These are phyloP conservation scores for Ceratobasidium sp. DNA, from an alignment of 1,284 basidiomycete genomes.

Conservation along the genomic window DNA sequence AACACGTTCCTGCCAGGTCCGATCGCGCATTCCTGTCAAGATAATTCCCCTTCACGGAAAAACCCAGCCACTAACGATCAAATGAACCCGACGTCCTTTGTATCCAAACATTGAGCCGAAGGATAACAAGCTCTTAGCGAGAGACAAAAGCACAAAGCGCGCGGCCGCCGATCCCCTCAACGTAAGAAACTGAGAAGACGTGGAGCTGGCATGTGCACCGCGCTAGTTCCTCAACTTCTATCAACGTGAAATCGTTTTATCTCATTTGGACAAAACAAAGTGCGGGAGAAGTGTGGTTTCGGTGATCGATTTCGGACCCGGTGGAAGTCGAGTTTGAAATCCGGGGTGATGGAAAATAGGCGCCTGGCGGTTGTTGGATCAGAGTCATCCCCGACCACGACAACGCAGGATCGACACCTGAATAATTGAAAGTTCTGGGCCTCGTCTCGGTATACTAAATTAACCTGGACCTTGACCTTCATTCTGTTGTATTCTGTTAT, in stretches of 20 bases:
- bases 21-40: neutral
- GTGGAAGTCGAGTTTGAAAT: neutral
- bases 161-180: neutral
- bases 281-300: neutral
- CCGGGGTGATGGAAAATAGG: neutral
- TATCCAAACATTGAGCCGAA: neutral
- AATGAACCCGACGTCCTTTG: constrained; percentile 23
- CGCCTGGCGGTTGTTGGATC: neutral
- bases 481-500: no score
- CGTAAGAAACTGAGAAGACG: neutral
- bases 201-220: constrained; percentile 4
- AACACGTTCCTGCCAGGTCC: neutral
- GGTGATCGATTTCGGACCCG: constrained; percentile 17
- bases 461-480: no score
- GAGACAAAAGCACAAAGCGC: constrained; percentile 4
- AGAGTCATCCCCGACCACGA: constrained; percentile 6
- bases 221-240: constrained; percentile 12
- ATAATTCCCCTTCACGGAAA: neutral
- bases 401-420: neutral
- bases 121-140: neutral
- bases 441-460: no score
- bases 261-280: constrained; percentile 39
- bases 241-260: constrained; percentile 2
- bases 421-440: no score
- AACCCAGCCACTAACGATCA: constrained; percentile 14